Evolutionary conservation across 805 yeast genomes (phyloP), one percentile per base, ranked within the genome.

Genomic region (Komagataella phaffii): DNA sequence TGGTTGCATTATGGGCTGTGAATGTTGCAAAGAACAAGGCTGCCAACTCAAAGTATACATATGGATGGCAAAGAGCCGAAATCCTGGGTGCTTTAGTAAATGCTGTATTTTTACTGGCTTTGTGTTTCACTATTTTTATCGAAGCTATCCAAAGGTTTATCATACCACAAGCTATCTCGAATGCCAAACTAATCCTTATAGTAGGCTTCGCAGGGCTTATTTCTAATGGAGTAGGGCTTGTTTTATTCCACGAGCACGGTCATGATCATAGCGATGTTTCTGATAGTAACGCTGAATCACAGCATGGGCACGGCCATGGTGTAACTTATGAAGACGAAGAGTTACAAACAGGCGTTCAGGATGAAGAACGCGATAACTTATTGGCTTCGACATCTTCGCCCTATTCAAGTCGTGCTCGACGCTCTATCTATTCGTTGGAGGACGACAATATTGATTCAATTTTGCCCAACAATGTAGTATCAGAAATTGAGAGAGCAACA

Each of bases 11-110:
- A 36, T 91, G 97, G 97, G 99, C 99, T 0, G 98, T 93, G 18
- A 79, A 79, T 55, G 96, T 89, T 10, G 89, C 96, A 51, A 85
- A 85, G 59, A 80, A 79, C 45, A 78, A 81, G 60, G 80, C 81
- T 24, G 93, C 96, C 1, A 93, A 88, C 64, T 83, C 93, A 2
- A 83, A 82, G 53, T 91, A 87, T 69, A 93, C 98, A 2, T 91
- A 93, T 61, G 99, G 99, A 17, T 88, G 97, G 96, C 95, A 91
- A 66, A 76, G 99, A 58, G 98, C 98, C 4, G 99, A 91, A 67
- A 90, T 91, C 51, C 73, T 91, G 54, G 99, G 99, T 52, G 99
- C 98, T 7, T 74, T 91, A 54, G 79, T 91, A 57, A 91, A 91
- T 63, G 96, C 96, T 2, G 96, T 93, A 7, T 93, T 93, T 60